Base-by-base conservation (phyloP, 768 basidiomycete species). In the Cystobasidium ongulense region DNA sequence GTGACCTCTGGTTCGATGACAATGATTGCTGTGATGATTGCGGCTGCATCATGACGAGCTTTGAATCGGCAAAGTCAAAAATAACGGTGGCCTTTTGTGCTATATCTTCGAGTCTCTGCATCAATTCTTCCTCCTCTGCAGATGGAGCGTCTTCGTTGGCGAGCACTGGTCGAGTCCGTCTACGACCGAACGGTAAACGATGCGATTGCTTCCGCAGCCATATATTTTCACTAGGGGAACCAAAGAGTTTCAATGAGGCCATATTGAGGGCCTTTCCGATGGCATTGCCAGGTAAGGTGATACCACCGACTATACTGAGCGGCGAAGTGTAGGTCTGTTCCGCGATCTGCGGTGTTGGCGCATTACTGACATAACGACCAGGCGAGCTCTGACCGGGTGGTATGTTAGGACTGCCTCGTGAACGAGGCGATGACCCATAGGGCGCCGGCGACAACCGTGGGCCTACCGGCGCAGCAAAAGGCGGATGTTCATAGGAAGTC, bases 31-130 rank as follows among this genome's bases (percentile, higher is more conserved):
- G 71, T 2, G 91, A 90, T 39, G 90, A 84, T 18, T 87, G 89
- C 80, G 91, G 91, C 31, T 92, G 89, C 78, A 87, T 88, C 77
- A 91, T 90, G 78, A 91, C 90, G 86, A 96, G 89, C 84, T 92
- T 90, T 76, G 77, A 46, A 77, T 98, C 95, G 25, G 90, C 96
- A 87, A 93, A 95, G 75, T 90, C 89, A 72, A 90, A 90, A 73
- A 98, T 82, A 65, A 94, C 92, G 74, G 90, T 88, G 38, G 95
- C 95, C 85, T 98, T 99, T 84, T 96, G 91, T 38, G 94, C 95
- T 1, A 94, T 83, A 76, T 94, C 90, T 79, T 98, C 95, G 52
- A 98, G 83, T 76, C 89, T 82, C 15, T 79, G 75, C 46, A 77
- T 64, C 33, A 75, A 54, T 33, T 76, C 13, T 54, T 80, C 78